Base-by-base conservation (phyloP, 306 rosid genomes). In the Potentilla sterilis region DNA sequence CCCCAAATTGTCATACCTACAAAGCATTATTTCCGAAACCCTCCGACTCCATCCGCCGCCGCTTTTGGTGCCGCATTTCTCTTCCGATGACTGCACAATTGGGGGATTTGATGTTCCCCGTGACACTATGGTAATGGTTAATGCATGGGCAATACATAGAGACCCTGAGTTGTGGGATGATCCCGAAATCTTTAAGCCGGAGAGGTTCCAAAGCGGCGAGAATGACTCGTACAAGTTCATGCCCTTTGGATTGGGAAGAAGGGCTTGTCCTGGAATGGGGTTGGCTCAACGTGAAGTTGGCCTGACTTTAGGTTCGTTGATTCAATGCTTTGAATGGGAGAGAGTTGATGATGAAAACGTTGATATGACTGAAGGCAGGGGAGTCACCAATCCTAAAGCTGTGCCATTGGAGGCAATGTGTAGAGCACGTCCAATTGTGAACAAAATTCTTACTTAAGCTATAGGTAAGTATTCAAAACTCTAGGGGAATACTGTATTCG, bases 41-140 rank as follows among this genome's bases (percentile, higher is more conserved):
- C 77, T 89, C 1, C 68, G 91, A 0, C 67, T 89, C n/a, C 69
- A 46, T 69, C 88, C 88, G 42, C 85, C 77, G 0, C 81, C 91
- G 0, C 24, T 84, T 73, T 49, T 89, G 0, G 0, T 84, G 1
- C 87, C 90, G 0, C 94, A 89, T 57, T 15, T 16, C 0, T 82
- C 91, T 7, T 82, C 88, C 0, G 61, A 86, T 0, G 82, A 79
- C 1, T 89, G 91, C 47, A 74, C 48, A 0, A 38, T 89, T 1
- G 78, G 81, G 0, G 82, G 89, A 0, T 87, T 72, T 62, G 79
- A 83, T n/a, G 80, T 87, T 40, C 88, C 92, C 42, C 78, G 78
- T 42, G 78, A 74, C 54, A 82, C 93, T 0, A 57, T 84, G 38
- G 43, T 86, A 34, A 19, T 88, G 65, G 90, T 86, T 4, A 88